A percentile compares a stretch with the other conserved stretches of the same genome.
Evolutionary conservation across 2,329 filamentous ascomycete species (phyloP).

Genomic region (Hymenoscyphus infarciens): DNA sequence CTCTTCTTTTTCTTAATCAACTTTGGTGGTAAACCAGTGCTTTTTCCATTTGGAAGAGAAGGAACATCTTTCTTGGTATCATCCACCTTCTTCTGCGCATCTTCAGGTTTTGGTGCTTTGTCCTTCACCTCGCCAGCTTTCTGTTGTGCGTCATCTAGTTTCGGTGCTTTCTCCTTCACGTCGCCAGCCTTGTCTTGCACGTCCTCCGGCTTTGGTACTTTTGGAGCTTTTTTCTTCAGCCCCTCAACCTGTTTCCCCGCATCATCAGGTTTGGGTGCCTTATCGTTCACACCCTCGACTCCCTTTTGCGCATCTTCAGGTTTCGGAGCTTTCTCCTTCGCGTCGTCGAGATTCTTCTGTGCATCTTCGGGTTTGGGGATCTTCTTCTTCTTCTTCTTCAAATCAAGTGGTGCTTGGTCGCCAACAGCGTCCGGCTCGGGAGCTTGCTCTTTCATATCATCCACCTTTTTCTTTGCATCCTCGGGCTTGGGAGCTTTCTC

Average conservation of each 20-base stretch:
- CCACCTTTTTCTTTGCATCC: background rate
- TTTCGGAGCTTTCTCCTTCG: background rate
- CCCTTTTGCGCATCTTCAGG: background rate
- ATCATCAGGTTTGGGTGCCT: background rate
- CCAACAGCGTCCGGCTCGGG: background rate
- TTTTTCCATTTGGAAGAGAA: background rate
- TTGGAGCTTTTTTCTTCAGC: background rate
- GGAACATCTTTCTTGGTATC: background rate
- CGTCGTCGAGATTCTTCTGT: background rate
- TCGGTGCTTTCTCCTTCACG: background rate
- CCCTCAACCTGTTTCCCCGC: background rate
- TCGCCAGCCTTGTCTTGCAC: background rate
- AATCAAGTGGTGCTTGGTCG: background rate
- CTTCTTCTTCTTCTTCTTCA: background rate
- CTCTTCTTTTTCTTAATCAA: conserved; percentile 17
- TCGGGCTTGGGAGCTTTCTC: background rate
- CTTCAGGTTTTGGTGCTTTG: background rate
- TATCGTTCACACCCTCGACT: background rate
- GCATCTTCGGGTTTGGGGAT: background rate
- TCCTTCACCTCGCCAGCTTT: conserved; percentile 2
- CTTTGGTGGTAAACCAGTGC: conserved; percentile 7
- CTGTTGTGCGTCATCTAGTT: background rate
- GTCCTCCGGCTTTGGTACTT: conserved; percentile 7
- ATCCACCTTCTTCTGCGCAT: conserved; percentile 5
- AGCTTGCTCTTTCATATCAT: background rate